phyloP scores from a whole-genome alignment of 2,329 filamentous ascomycete species.

The Ceratocystis cubensis region DNA sequence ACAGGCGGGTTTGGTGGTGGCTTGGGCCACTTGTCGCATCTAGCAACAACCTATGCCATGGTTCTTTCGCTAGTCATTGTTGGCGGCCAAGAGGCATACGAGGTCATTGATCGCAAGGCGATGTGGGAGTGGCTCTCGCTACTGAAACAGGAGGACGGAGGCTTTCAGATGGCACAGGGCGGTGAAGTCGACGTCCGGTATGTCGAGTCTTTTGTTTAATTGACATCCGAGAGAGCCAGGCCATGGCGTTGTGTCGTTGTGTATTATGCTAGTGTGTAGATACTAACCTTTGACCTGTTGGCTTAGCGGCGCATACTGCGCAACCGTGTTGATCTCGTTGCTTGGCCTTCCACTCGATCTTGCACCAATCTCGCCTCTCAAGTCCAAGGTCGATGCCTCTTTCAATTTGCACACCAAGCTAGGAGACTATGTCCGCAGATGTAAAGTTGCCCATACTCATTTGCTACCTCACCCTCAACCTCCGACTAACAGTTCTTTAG shows the following conservation, averaged over 20 bases:
- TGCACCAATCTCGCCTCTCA: slow-evolving; percentile 16
- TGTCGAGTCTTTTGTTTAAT: slow-evolving; percentile 25
- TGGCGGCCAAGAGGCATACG: slow-evolving; percentile 60
- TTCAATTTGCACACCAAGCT: slow-evolving; percentile 32
- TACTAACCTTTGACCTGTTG: slow-evolving; percentile 4
- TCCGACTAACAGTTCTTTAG: slow-evolving; percentile 30
- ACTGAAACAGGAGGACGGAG: slow-evolving; percentile 76
- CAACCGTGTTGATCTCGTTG: slow-evolving; percentile 69
- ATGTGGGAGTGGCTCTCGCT: slow-evolving; percentile 87
- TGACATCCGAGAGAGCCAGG: not conserved
- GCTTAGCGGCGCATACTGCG: slow-evolving; percentile 69
- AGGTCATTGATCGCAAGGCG: slow-evolving; percentile 63
- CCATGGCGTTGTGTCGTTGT: not conserved
- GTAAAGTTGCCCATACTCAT: slow-evolving; percentile 38
- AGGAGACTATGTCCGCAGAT: slow-evolving; percentile 66
- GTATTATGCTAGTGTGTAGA: not conserved
- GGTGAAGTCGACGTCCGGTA: slow-evolving; percentile 89
- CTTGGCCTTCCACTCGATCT: slow-evolving; percentile 73
- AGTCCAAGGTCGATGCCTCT: slow-evolving; percentile 13
- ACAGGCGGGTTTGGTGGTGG: slow-evolving; percentile 84
- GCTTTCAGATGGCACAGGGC: slow-evolving; percentile 75
- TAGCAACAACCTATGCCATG: slow-evolving; percentile 78
- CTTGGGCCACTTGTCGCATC: slow-evolving; percentile 79
- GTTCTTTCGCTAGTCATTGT: slow-evolving; percentile 68
- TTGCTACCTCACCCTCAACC: not conserved